Conservation (phyloP, 2,329 filamentous ascomycete species). For the Colletotrichum sp. region DNA sequence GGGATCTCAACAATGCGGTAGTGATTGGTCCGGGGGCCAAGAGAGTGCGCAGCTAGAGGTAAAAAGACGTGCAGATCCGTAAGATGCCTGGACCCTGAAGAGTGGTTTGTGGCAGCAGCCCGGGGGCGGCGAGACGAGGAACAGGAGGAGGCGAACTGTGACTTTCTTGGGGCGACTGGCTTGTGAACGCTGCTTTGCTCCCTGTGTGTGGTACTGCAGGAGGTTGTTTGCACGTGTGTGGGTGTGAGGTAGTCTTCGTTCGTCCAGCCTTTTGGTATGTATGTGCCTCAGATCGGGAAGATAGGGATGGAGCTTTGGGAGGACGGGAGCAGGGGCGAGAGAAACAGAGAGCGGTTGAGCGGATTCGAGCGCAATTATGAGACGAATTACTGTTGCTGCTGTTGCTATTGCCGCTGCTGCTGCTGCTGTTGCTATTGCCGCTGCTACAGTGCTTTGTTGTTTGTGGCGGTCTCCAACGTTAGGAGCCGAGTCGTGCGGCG, state of each 20-base stretch:
- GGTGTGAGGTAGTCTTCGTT: neutral
- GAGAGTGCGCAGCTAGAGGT: neutral
- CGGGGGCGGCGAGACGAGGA: neutral
- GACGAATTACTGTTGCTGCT: neutral
- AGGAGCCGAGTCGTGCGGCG: neutral
- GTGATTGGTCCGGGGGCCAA: conserved; percentile 9
- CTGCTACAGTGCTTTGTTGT: neutral
- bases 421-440: neutral
- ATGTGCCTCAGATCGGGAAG: neutral
- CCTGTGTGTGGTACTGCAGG: neutral
- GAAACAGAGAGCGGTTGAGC: neutral
- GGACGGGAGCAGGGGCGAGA: neutral
- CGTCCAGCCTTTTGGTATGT: neutral
- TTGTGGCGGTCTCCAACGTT: neutral
- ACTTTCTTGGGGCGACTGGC: neutral
- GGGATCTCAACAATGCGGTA: conserved; percentile 18
- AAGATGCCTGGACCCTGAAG: conserved; percentile 11
- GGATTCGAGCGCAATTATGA: neutral
- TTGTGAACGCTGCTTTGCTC: neutral
- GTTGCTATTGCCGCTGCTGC: neutral
- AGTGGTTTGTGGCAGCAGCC: neutral
- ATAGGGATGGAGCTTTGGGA: neutral
- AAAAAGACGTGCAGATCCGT: neutral
- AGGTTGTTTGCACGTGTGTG: neutral
- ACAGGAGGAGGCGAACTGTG: neutral